These are phyloP conservation scores for Chaetomiaceae sp. DNA, from an alignment of 2,329 filamentous ascomycete genomes.

Conservation along the genomic window DNA sequence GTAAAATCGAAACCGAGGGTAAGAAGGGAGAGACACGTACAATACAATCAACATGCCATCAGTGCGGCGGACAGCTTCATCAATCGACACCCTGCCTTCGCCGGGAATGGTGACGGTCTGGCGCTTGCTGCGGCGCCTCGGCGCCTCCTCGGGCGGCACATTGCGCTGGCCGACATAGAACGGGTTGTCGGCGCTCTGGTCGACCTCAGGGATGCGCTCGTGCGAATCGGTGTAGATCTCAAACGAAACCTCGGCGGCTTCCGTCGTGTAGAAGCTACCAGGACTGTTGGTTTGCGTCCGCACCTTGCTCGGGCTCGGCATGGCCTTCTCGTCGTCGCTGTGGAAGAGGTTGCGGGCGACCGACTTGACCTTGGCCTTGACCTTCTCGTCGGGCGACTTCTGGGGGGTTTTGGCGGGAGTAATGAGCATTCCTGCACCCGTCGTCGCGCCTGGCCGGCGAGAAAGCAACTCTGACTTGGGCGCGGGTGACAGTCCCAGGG, in stretches of 20 bases:
- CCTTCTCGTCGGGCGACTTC: conserved; percentile 54
- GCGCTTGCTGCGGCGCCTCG: conserved; percentile 51
- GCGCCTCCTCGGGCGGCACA: conserved; percentile 39
- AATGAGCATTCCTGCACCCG: conserved; percentile 56
- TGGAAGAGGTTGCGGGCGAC: conserved; percentile 61
- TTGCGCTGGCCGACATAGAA: conserved; percentile 54
- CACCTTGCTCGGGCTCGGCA: conserved; percentile 56
- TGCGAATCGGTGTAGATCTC: conserved; percentile 75
- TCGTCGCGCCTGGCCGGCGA: conserved; percentile 15
- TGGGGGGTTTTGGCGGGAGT: conserved; percentile 75
- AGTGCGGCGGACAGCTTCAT: conserved; percentile 59
- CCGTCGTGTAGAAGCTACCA: conserved; percentile 53
- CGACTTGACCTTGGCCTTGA: conserved; percentile 46
- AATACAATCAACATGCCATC: conserved; percentile 75
- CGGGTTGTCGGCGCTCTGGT: conserved; percentile 65
- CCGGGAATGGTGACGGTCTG: conserved; percentile 52
- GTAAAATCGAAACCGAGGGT: background rate
- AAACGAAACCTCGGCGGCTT: conserved; percentile 57
- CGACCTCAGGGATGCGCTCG: conserved; percentile 67
- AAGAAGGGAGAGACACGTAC: conserved; percentile 48
- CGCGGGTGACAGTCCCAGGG: conserved; percentile 34
- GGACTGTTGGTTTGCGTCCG: conserved; percentile 55
- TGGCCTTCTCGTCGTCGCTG: conserved; percentile 52
- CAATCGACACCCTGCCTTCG: conserved; percentile 54
- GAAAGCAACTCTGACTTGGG: conserved; percentile 30